Conservation (phyloP, 2,329 filamentous ascomycete genomes). For the Lecanosticta acicola region DNA sequence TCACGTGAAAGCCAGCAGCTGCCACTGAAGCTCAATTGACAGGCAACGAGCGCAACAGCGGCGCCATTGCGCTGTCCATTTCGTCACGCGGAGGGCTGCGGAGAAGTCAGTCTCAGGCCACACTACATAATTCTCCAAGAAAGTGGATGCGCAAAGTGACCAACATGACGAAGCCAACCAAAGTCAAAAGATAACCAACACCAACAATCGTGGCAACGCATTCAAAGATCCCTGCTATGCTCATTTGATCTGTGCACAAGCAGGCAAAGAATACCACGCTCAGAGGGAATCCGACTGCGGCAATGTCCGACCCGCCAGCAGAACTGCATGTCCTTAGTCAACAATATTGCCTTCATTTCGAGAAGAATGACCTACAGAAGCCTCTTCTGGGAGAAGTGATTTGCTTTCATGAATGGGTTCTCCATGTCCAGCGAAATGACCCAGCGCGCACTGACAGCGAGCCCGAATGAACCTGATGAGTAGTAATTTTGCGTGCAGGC, state of each 20-base stretch:
- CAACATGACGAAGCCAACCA: background rate
- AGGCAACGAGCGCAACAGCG: background rate
- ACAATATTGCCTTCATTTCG: background rate
- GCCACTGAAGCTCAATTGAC: background rate
- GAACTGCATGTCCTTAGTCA: background rate
- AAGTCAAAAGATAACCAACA: slow-evolving; percentile 2
- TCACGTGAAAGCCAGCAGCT: background rate
- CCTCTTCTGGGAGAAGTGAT: background rate
- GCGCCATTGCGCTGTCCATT: background rate
- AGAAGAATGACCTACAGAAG: background rate
- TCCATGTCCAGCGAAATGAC: background rate
- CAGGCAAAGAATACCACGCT: slow-evolving; percentile 4
- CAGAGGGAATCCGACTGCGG: background rate
- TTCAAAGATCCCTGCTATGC: slow-evolving; percentile 4
- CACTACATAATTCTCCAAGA: too few species aligned
- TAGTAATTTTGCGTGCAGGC: background rate
- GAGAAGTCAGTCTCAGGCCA: background rate
- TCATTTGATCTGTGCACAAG: background rate
- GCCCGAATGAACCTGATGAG: slow-evolving; percentile 1
- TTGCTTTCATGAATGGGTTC: background rate
- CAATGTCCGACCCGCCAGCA: background rate
- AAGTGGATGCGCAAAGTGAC: background rate
- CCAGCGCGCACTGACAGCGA: slow-evolving; percentile 3
- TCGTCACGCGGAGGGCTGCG: background rate
- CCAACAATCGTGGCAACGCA: slow-evolving; percentile 2